phyloP scores from a whole-genome alignment of 225 moss, liverwort and hornwort genomes.

The Asterella californica region DNA sequence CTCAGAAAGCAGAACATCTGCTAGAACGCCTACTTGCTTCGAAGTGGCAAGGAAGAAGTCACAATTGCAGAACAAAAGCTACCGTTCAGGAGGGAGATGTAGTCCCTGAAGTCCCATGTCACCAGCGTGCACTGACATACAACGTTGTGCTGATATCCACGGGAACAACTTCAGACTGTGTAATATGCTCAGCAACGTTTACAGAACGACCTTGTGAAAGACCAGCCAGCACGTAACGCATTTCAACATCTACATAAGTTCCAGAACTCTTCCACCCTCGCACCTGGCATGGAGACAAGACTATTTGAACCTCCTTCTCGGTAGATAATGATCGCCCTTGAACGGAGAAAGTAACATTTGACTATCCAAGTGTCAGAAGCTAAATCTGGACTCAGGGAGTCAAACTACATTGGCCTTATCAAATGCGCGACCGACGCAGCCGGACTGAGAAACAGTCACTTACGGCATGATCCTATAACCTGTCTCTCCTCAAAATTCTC shows the following conservation, averaged over 20 bases:
- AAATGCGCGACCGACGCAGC: slow-evolving; percentile 12
- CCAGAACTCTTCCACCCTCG: slow-evolving; percentile 8
- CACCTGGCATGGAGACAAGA: slow-evolving; percentile 43
- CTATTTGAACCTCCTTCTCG: slow-evolving; percentile 26
- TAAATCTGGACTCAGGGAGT: slow-evolving; percentile 3
- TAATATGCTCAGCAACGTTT: background rate
- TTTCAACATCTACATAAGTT: background rate
- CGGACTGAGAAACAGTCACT: background rate
- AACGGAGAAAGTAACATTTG: slow-evolving; percentile 26
- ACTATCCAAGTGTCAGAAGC: slow-evolving; percentile 21
- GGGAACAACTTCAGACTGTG: background rate
- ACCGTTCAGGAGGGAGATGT: background rate
- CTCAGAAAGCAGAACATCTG: background rate
- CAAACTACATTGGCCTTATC: slow-evolving; percentile 13
- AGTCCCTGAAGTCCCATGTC: background rate
- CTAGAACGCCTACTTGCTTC: background rate
- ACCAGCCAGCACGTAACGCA: background rate
- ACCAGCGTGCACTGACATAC: background rate
- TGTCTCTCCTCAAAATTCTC: slow-evolving; percentile 2
- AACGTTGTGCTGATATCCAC: background rate
- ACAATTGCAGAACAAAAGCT: background rate
- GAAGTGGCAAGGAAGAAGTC: background rate
- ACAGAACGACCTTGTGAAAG: background rate
- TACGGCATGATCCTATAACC: background rate
- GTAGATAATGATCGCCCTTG: slow-evolving; percentile 30